Conservation (phyloP, 495 filamentous ascomycete genomes). For the Lepraria neglecta region DNA sequence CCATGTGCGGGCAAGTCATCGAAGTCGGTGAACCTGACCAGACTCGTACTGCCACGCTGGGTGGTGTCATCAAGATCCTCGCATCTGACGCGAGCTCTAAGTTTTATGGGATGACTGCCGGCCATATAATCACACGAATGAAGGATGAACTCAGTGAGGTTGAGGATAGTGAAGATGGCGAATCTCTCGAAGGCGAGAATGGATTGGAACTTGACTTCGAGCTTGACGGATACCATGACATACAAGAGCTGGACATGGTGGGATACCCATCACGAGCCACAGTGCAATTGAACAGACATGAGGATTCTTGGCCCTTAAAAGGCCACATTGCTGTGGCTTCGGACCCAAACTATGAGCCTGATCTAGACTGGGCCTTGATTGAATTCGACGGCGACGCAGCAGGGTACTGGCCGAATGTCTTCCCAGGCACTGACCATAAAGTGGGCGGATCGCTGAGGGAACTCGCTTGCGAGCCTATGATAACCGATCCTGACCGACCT, state of each 20-base stretch:
- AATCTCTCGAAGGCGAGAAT: not conserved
- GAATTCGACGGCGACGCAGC: not conserved
- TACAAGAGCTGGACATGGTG: not conserved
- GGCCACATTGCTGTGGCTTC: conserved; percentile 1
- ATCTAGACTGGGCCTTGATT: conserved; percentile 13
- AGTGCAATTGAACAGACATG: not conserved
- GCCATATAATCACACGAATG: conserved; percentile 1
- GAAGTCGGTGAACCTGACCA: not conserved
- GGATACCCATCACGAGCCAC: not conserved
- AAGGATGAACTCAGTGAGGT: not conserved
- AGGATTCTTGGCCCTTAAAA: not conserved
- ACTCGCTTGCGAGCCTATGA: not conserved
- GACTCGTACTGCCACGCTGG: conserved; percentile 21
- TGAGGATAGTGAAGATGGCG: not conserved
- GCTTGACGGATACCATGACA: not conserved
- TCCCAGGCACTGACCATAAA: not conserved
- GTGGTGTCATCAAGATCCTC: conserved; percentile 24
- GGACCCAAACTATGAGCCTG: not conserved
- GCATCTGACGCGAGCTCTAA: not conserved
- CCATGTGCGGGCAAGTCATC: conserved; percentile 7
- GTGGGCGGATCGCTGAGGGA: not conserved
- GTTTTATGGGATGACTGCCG: conserved; percentile 13
- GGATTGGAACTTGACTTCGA: conserved; percentile 2
- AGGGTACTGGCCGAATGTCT: not conserved
- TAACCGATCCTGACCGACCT: conserved; percentile 5